Evolutionary conservation across 768 basidiomycete species (phyloP), one percentile per base, ranked within the genome.

Genomic region (Flagelloscypha sp.): DNA sequence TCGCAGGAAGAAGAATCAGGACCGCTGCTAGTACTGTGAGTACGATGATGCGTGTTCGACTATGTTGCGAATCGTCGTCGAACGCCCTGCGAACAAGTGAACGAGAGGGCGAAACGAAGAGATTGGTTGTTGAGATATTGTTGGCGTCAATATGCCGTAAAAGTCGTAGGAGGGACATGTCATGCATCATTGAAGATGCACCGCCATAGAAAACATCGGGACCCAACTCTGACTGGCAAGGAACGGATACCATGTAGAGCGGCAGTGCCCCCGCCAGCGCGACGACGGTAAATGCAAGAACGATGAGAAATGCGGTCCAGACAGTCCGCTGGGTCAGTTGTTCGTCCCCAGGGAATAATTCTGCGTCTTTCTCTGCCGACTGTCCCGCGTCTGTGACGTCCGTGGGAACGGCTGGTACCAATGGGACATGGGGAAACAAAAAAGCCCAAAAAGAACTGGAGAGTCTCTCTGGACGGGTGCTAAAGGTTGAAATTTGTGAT

Each of bases 111-210:
- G n/a, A n/a, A n/a, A n/a, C n/a, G 42, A 56, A 29, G 35, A 58
- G 30, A 40, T 57, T 51, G 6, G 59, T 41, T 2, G 56, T 49
- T 13, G 65, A 53, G 13, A 65, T 42, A 25, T 53, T 50, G 6
- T 61, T 56, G 29, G 54, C 54, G 44, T 81, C 73, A 23, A 85
- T 53, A 10, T 80, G 51, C 15, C 73, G 69, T 33, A 90, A 57
- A n/a, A 88, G 67, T 2, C 84, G 73, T 22, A 85, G 54, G n/a
- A 90, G 54, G 42, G 77, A 82, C 37, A 90, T 68, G 52, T 90
- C 86, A 37, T 82, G 73, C 10, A 88, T 61, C 0, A 72, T 74
- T 3, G 82, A 80, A 38, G 74, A 78, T 5, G 67, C 63, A 5
- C 85, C 84, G 24, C 65, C 63, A 45, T 67, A 78, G 7, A 48